Conservation (phyloP, 371 early-diverging fungal genomes). For the Scutellospora calospora region DNA sequence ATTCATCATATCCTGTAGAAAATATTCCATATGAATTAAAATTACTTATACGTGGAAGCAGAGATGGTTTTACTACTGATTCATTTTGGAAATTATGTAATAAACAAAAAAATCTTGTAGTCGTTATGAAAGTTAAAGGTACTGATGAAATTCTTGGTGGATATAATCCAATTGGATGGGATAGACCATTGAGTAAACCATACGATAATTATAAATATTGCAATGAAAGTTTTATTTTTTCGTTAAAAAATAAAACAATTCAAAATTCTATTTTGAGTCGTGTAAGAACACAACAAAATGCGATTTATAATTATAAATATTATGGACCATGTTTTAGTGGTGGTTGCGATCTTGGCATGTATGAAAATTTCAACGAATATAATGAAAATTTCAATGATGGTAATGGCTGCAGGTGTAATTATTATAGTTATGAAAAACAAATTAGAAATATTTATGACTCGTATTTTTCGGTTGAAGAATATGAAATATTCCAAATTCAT, state of each 20-base stretch:
- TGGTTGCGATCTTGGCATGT: too few relatives aligned
- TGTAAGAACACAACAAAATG: too few relatives aligned
- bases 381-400: too few relatives aligned
- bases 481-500: too few relatives aligned
- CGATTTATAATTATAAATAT: too few relatives aligned
- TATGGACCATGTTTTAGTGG: too few relatives aligned
- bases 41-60: background rate
- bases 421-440: too few relatives aligned
- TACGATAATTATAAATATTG: background rate
- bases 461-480: too few relatives aligned
- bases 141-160: constrained; percentile 19
- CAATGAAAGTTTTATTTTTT: constrained; percentile 10
- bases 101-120: background rate
- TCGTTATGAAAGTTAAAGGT: background rate
- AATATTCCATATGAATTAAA: constrained; percentile 6
- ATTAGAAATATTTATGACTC: too few relatives aligned
- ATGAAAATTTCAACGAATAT: too few relatives aligned
- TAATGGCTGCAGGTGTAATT: too few relatives aligned
- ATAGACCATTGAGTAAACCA: too few relatives aligned
- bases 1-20: background rate
- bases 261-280: background rate
- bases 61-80: background rate
- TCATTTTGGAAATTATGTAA: background rate
- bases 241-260: background rate
- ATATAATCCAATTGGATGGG: constrained; percentile 12